Evolutionary conservation across 2,329 filamentous ascomycete species (phyloP).

Genomic region (Daldinia eschscholtzii): DNA sequence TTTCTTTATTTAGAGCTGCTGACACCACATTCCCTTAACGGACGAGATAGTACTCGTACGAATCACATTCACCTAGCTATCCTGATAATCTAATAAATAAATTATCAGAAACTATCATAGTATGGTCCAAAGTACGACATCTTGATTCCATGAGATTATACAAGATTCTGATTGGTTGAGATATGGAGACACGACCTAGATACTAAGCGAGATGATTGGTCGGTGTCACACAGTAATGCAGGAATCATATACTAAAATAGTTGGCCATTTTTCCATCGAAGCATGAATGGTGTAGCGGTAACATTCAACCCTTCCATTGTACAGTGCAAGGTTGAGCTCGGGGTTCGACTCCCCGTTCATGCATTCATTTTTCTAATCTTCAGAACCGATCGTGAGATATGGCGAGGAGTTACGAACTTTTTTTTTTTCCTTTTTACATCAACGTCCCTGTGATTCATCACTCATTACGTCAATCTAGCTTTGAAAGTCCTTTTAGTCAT

Average conservation of each 20-base stretch:
- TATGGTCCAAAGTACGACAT: not conserved
- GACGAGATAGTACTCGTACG: not conserved
- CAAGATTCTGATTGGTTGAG: not conserved
- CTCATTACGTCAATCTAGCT: not conserved
- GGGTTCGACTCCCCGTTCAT: conserved; percentile 44
- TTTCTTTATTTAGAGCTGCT: conserved; percentile 7
- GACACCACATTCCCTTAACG: not conserved
- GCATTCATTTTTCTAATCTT: conserved; percentile 22
- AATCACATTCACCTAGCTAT: not conserved
- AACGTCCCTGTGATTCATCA: not conserved
- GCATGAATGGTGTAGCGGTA: conserved; percentile 44
- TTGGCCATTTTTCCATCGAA: not conserved
- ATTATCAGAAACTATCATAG: not conserved
- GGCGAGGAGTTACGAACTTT: not conserved
- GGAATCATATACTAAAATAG: not conserved
- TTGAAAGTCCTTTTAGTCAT: not conserved
- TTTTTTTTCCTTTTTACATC: not conserved
- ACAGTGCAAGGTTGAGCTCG: conserved; percentile 35
- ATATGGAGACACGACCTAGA: not conserved
- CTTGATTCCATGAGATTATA: not conserved
- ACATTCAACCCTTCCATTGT: conserved; percentile 42
- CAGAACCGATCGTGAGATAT: not conserved
- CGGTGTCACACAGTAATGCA: not conserved
- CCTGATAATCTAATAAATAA: not conserved
- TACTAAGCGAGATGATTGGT: not conserved